Conservation (phyloP, 805 yeast genomes). For the Peterozyma xylosa region DNA sequence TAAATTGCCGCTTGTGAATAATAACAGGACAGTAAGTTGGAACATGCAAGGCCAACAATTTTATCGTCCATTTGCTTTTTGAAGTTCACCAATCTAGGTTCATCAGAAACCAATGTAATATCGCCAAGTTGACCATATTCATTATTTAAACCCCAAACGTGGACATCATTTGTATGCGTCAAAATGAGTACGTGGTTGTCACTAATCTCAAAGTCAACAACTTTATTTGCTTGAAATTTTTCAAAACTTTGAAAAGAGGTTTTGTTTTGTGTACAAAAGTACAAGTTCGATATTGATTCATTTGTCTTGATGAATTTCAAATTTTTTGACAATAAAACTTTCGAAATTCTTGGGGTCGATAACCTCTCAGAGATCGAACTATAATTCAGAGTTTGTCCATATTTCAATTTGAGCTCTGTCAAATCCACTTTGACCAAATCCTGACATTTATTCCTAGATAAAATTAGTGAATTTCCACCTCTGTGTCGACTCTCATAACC, state of each 20-base stretch:
- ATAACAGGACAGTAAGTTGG: conserved; percentile 64
- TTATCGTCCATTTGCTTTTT: conserved; percentile 1
- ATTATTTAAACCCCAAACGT: conserved; percentile 74
- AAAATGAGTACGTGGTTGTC: conserved; percentile 63
- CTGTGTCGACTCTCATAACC: conserved; percentile 17
- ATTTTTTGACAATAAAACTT: conserved; percentile 50
- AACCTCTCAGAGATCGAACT: conserved; percentile 17
- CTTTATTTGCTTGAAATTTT: conserved; percentile 23
- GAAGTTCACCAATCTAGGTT: conserved; percentile 25
- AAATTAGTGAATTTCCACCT: conserved; percentile 48
- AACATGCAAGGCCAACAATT: conserved; percentile 45
- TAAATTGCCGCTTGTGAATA: conserved; percentile 40
- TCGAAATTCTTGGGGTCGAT: conserved; percentile 36
- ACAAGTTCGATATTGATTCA: conserved; percentile 37
- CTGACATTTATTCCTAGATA: conserved; percentile 43
- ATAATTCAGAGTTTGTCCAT: conserved; percentile 15
- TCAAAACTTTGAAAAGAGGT: conserved; percentile 37
- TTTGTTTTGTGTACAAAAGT: conserved; percentile 34
- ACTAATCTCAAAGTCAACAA: conserved; percentile 39
- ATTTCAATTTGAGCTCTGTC: conserved; percentile 13
- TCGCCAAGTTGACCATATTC: conserved; percentile 8
- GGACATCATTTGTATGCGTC: conserved; percentile 44
- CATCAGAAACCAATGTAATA: conserved; percentile 28
- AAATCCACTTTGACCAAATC: conserved; percentile 10
- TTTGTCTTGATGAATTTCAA: conserved; percentile 57